Percentiles rank a stretch among this genome's conserved stretches.
phyloP scores from a whole-genome alignment of 768 basidiomycete genomes.

The Amanita molliuscula region DNA sequence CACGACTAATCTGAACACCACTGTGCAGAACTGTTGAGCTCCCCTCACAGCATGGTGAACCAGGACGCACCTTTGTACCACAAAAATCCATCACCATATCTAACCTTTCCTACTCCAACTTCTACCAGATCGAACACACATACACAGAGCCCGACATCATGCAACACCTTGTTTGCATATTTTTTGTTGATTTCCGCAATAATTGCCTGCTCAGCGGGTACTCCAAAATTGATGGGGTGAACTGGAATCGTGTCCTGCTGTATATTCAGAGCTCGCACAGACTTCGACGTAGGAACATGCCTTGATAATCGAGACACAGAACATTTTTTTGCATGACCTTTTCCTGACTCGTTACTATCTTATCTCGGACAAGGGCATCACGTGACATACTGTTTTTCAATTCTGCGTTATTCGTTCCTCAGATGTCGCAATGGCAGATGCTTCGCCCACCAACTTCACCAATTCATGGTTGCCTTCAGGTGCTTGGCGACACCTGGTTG shows the following conservation, averaged over 20 bases:
- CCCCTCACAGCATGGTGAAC: neutral
- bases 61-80: slow-evolving; percentile 81
- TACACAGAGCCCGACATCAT: slow-evolving; percentile 86
- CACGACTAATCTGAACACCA: slow-evolving; percentile 80
- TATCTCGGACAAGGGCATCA: no score
- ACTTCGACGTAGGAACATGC: slow-evolving; percentile 9
- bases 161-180: slow-evolving; percentile 86
- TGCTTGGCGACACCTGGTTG: no score
- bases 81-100: slow-evolving; percentile 89
- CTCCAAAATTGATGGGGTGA: slow-evolving; percentile 78
- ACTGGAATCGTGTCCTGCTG: slow-evolving; percentile 81
- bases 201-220: slow-evolving; percentile 70
- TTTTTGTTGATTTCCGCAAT: slow-evolving; percentile 87
- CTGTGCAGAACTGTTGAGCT: slow-evolving; percentile 27
- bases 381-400: no score
- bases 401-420: no score
- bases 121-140: slow-evolving; percentile 82
- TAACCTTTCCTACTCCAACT: slow-evolving; percentile 84
- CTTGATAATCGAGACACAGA: neutral
- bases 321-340: neutral
- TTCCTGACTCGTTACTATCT: no score
- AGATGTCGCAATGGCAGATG: no score
- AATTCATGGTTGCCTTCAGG: no score
- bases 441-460: no score
- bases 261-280: neutral